Evolutionary conservation across 176 grass and related monocot genomes (phyloP), one percentile per base, ranked within the genome.

Genomic region (Carex pumila): DNA sequence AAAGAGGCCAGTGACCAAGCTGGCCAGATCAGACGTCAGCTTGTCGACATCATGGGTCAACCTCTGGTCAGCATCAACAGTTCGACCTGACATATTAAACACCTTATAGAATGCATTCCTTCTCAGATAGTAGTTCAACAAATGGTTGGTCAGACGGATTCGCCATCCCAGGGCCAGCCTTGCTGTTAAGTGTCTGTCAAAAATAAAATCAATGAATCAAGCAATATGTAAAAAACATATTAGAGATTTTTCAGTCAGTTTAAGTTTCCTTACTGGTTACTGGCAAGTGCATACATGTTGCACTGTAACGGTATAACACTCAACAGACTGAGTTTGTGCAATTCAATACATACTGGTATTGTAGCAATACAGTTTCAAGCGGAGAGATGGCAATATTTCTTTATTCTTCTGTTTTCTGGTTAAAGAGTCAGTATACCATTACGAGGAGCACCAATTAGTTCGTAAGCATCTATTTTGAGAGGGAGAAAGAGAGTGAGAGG

Each of bases 51-150:
- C 96, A 81, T 90, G 89, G 56, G 96, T 95, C 65, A 98, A 71
- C 85, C 96, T 91, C 81, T 98, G 96, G 83, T 98, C 96, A 85
- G 96, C 96, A 90, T 98, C 96, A 58, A 98, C 88, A 83, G 78
- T 87, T 87, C 87, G 89, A 77, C 89, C 88, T 81, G 96, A 86
- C 92, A 95, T 90, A 73, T 95, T 88, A 75, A 95, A 98, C 78
- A 98, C 96, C 96, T 99, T 99, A 81, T 99, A 99, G 60, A 99
- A 99, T 78, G 96, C 91, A 95, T 99, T 99, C 85, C 56, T 98
- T 83, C 71, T 98, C 88, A 98, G 79, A 92, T 93, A 98, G 85
- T 84, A 91, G 81, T 83, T 87, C 86, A 98, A 88, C 84, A 98
- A 83, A 92, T 98, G 89, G 68, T 98, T 90, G 64, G 96, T 98